A percentile compares a stretch with the other conserved stretches of the same genome.
Evolutionary conservation across 2,329 filamentous ascomycete species (phyloP).

Genomic region (Colletotrichum tofieldiae): DNA sequence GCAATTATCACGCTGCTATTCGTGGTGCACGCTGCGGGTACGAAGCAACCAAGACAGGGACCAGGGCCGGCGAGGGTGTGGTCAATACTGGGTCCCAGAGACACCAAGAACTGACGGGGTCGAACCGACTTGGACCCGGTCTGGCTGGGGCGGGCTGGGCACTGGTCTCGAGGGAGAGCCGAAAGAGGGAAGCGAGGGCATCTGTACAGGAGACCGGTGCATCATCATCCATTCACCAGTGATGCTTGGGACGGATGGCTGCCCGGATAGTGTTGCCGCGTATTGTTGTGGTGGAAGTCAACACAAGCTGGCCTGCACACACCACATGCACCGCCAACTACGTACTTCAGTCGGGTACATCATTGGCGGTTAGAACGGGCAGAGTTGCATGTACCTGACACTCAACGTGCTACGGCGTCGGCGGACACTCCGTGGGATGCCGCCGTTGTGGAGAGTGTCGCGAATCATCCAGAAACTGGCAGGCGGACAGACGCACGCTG

Average conservation of each 20-base stretch:
- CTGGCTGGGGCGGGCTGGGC: not conserved
- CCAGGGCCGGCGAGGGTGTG: constrained; percentile 24
- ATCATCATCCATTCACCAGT: not conserved
- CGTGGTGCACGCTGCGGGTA: constrained; percentile 41
- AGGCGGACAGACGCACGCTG: not conserved
- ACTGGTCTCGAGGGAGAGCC: not conserved
- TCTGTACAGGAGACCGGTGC: not conserved
- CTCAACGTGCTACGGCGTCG: not conserved
- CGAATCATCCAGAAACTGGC: constrained; percentile 22
- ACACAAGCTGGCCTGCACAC: not conserved
- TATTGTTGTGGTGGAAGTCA: not conserved
- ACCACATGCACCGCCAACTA: not conserved
- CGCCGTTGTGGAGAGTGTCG: constrained; percentile 21
- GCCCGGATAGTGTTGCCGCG: not conserved
- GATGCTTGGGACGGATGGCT: not conserved
- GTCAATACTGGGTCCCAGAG: not conserved
- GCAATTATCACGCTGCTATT: constrained; percentile 41
- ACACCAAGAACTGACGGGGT: constrained; percentile 17
- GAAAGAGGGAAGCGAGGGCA: not conserved
- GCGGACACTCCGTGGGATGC: constrained; percentile 17
- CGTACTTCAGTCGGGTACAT: not conserved
- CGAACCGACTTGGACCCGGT: not conserved
- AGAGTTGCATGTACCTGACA: constrained; percentile 3
- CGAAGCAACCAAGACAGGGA: constrained; percentile 39
- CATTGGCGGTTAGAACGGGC: not conserved